Base-by-base conservation (phyloP, 441 rosid species). In the Eutrema salsugineum region DNA sequence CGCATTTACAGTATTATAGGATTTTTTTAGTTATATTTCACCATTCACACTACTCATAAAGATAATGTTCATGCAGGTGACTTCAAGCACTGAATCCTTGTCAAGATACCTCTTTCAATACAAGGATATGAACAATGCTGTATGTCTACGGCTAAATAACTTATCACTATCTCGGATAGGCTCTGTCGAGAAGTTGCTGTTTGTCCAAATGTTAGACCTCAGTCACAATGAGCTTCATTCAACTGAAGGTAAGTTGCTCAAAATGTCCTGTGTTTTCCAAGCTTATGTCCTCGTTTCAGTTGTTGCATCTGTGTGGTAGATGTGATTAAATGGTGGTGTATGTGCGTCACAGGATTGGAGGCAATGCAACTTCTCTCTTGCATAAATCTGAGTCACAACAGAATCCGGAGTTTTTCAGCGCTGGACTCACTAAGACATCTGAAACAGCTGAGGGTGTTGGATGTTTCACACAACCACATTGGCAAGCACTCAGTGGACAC, bases 151-250 rank as follows among this genome's bases (percentile, higher is more conserved):
- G 66, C 80, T 91, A 68, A 85, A 84, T 82, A 86, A 88, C 27
- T 74, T 91, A 72, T 87, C 90, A 30, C 63, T 91, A 54, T 87
- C 99, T 51, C 84, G 78, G 49, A 42, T 87, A 66, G 90, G 92
- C 49, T 82, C 85, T 57, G 74, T 87, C 66, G 89, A 85, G 68
- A 88, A 81, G 55, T 81, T 94, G 35, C 71, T 94, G 73, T 90
- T 96, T 96, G 96, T 94, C 67, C 96, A 88, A 80, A 86, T 89
- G 85, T 84, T 92, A 75, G 96, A 94, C 80, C 90, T 94, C 63
- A 85, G 98, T 82, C 83, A 84, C 77, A 92, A 92, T 49, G 92
- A 94, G 68, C 88, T 94, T 53, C 87, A 33, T 59, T 92, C 98
- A 64, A 73, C 92, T 54, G 94, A 94, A 86, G 99, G 98, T 88